Base-by-base conservation (phyloP, 192 early-diverging fungal species). In the Mortierella claussenii region DNA sequence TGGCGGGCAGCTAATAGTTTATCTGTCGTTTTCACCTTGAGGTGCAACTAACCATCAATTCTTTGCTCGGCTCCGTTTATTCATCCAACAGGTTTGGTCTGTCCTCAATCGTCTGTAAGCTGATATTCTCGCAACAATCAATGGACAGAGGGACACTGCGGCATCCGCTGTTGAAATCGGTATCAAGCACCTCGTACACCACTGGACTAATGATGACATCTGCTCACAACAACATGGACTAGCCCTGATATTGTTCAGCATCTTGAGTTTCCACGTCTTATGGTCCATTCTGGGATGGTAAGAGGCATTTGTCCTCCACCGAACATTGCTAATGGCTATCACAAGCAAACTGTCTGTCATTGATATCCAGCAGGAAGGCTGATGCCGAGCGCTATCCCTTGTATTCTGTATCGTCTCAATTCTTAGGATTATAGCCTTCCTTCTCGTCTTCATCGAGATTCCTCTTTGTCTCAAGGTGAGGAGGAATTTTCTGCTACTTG, bases 391-490 rank as follows among this genome's bases (percentile, higher is more conserved):
- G 45, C 56, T 21, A 4, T 45, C 50, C 4, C 20, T 21, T 36
- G 4, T 8, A 5, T 34, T 18, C 5, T n/a, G 28, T 55, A 2
- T 9, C 40, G 18, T 40, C 1, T 40, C 2, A 45, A 13, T 20
- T 45, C 8, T 49, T 57, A 86, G 84, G 84, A 58, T 86, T 26
- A 83, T 86, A 50, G 84, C 84, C 15, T 80, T 86, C 55, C 46
- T 86, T 21, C 50, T 86, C 48, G 51, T 86, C 12, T 67, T 86
- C 27, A 81, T 86, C 27, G 84, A 86, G 55, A 66, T 86, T 13
- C 84, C 84, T 34, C 47, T 86, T 42, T 83, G 82, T 54, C 44
- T 83, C 40, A 86, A 81, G 79, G 83, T 85, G 79, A 69, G 33
- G 18, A 12, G 32, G 3, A 4, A 8, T 56, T 56, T 12, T 15